Conservation (phyloP, 2,329 filamentous ascomycete species). For the Rachicladosporium sp. region DNA sequence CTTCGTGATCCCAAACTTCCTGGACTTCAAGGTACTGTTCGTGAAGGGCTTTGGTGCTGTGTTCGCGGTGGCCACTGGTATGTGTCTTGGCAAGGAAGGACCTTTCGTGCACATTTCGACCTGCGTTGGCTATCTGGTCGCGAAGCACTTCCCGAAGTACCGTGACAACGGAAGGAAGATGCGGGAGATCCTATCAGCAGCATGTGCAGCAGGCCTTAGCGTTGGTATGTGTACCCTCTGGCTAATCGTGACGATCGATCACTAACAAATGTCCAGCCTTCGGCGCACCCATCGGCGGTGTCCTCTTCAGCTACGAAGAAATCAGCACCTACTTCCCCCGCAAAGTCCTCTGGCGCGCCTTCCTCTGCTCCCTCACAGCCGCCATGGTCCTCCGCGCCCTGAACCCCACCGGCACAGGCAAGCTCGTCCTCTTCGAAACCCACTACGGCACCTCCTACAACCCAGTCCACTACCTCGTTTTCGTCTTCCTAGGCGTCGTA, state of each 20-base stretch:
- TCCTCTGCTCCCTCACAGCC: conserved; percentile 45
- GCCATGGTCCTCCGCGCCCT: conserved; percentile 44
- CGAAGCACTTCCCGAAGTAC: conserved; percentile 43
- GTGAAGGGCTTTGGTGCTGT: conserved; percentile 46
- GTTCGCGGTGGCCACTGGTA: conserved; percentile 47
- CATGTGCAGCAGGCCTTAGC: conserved; percentile 45
- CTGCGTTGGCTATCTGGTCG: conserved; percentile 44
- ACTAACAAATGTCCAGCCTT: conserved; percentile 31
- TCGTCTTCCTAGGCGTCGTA: conserved; percentile 42
- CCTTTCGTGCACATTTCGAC: conserved; percentile 51
- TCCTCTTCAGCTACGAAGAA: conserved; percentile 49
- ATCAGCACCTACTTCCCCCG: conserved; percentile 49
- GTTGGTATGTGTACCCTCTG: conserved; percentile 22
- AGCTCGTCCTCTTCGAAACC: conserved; percentile 49
- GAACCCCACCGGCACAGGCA: conserved; percentile 49
- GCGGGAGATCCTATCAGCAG: conserved; percentile 45
- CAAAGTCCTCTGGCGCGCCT: conserved; percentile 47
- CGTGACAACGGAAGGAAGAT: conserved; percentile 45
- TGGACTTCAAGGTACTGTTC: conserved; percentile 42
- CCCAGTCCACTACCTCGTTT: conserved; percentile 44
- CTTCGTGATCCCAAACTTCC: conserved; percentile 46
- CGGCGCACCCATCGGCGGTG: conserved; percentile 49
- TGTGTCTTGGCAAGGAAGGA: conserved; percentile 51
- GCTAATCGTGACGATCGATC: background rate
- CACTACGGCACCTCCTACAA: conserved; percentile 45